Evolutionary conservation across 1,139 yeast genomes (phyloP).

Genomic region (Pneumocystis murina): DNA sequence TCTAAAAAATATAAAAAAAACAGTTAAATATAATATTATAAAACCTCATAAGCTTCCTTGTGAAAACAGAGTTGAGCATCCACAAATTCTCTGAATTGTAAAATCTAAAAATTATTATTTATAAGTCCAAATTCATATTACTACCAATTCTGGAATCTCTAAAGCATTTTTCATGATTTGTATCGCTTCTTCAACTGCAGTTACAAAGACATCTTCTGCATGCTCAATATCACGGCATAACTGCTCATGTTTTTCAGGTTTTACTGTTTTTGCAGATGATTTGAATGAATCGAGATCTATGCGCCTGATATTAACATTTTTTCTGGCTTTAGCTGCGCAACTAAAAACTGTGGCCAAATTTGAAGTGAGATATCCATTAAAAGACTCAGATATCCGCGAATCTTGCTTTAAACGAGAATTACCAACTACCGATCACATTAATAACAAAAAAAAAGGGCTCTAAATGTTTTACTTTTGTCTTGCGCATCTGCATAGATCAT

Average conservation of each 20-base stretch:
- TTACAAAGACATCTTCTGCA: conserved; percentile 81
- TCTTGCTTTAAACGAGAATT: conserved; percentile 78
- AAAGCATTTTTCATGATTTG: conserved; percentile 70
- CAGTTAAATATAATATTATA: not conserved
- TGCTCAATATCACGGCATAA: conserved; percentile 67
- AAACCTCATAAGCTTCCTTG: not conserved
- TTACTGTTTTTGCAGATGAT: conserved; percentile 49
- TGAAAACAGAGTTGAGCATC: not conserved
- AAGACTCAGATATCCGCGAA: conserved; percentile 50
- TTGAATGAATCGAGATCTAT: conserved; percentile 70
- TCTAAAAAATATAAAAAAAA: not conserved
- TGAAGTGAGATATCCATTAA: conserved; percentile 52
- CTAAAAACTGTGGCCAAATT: conserved; percentile 50
- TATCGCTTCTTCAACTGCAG: conserved; percentile 81
- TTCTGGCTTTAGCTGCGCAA: conserved; percentile 58
- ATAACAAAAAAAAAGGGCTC: not conserved
- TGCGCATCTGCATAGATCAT: conserved; percentile 40
- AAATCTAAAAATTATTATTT: not conserved
- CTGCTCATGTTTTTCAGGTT: conserved; percentile 45
- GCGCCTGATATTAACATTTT: conserved; percentile 64
- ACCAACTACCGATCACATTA: conserved; percentile 33
- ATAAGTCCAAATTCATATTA: not conserved
- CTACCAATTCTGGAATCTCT: conserved; percentile 50
- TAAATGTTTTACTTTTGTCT: conserved; percentile 27
- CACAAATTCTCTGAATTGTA: not conserved